Base-by-base conservation (phyloP, 805 yeast species). In the Kodamaea kakaduensis region DNA sequence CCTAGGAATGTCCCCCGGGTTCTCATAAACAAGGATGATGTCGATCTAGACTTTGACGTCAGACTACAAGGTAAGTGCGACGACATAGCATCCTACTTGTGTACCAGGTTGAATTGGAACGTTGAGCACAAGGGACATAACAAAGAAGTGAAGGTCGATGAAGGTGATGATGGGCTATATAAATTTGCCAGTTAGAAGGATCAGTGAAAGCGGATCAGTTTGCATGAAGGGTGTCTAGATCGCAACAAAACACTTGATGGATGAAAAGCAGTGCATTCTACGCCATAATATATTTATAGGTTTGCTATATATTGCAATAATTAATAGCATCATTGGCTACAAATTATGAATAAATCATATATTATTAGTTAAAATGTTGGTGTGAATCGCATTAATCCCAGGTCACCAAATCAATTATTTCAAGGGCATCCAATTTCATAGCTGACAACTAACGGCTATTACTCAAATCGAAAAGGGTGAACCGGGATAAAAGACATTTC, bases 11-110 rank as follows among this genome's bases (percentile, higher is more conserved):
- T 66, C 3, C 73, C 72, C 1, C 66, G 64, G 35, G 45, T 67
- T 5, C 42, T 67, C 13, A 61, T 67, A 18, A 67, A 67, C 42
- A 57, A 51, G 38, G 70, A 64, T 41, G 58, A 61, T 4, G 54
- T 67, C 17, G 58, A 52, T 36, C 56, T 61, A 42, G 58, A 54
- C 43, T 67, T 67, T 40, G 71, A 67, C 46, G 59, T 66, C 16
- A 51, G 57, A 23, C 42, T 67, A 16, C 46, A 66, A 25, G 73
- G 71, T 2, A 53, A 52, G 40, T 64, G 71, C 43, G 73, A 67
- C 41, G 68, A 62, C 31, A 61, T 52, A 13, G 71, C 65, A 3
- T 47, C 56, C 23, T 64, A 56, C 42, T 35, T 66, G 15, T 52
- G 62, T 37, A 40, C 53, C 17, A 36, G 39, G 28, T 65, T 15